phyloP scores from a whole-genome alignment of 2,329 filamentous ascomycete species.

The Talaromyces rugulosus region DNA sequence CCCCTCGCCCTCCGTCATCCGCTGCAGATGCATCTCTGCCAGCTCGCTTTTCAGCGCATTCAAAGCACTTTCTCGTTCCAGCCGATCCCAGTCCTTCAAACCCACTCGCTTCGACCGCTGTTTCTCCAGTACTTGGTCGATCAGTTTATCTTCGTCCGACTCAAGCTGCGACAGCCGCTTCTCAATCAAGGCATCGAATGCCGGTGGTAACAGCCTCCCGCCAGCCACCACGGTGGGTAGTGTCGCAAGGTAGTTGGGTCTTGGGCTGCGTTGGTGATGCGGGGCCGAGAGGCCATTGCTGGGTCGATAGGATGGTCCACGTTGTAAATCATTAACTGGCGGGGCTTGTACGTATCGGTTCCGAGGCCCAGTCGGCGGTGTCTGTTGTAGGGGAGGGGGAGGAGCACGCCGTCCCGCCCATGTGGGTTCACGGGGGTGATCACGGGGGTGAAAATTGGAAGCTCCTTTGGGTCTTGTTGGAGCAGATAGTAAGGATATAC shows the following conservation, averaged over 20 bases:
- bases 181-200: constrained; percentile 36
- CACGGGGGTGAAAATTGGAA: constrained; percentile 22
- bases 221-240: constrained; percentile 38
- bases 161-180: constrained; percentile 44
- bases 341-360: constrained; percentile 25
- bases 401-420: constrained; percentile 34
- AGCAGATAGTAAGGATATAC: constrained; percentile 39
- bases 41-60: constrained; percentile 45
- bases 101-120: constrained; percentile 39
- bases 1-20: constrained; percentile 42
- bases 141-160: constrained; percentile 40
- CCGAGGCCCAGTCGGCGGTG: constrained; percentile 35
- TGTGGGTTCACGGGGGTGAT: constrained; percentile 23
- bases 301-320: constrained; percentile 31
- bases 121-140: constrained; percentile 42
- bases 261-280: constrained; percentile 28
- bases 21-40: constrained; percentile 44
- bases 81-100: constrained; percentile 45
- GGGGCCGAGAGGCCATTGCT: constrained; percentile 18
- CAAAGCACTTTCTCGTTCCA: constrained; percentile 45
- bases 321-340: constrained; percentile 27
- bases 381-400: constrained; percentile 22
- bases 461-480: constrained; percentile 46
- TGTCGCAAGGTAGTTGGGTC: constrained; percentile 37
- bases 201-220: constrained; percentile 36